phyloP scores from a whole-genome alignment of 1,284 basidiomycete genomes.

The Sphaerobolus stellatus region DNA sequence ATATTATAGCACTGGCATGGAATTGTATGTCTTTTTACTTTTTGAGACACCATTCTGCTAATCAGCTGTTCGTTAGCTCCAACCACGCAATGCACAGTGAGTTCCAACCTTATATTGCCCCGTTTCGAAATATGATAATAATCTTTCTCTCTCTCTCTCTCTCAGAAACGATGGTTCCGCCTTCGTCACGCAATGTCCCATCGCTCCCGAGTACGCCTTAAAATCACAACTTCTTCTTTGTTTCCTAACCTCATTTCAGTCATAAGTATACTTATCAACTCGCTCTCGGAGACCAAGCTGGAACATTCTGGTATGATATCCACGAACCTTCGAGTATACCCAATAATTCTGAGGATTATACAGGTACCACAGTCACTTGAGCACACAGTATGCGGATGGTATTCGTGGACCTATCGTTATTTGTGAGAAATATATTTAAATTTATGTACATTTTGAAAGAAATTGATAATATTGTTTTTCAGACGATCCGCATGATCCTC shows the following conservation, averaged over 20 bases:
- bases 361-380: conserved; percentile 42
- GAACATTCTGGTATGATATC: neutral
- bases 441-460: neutral
- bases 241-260: neutral
- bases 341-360: neutral
- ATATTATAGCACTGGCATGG: conserved; percentile 13
- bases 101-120: neutral
- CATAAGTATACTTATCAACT: neutral
- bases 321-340: neutral
- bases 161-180: neutral
- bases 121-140: neutral
- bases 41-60: neutral
- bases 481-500: conserved; percentile 47
- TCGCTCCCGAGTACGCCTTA: neutral
- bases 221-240: neutral
- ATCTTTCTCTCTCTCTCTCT: neutral
- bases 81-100: conserved; percentile 10
- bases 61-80: neutral
- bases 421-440: conserved; percentile 18
- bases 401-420: conserved; percentile 47
- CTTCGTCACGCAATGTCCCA: neutral
- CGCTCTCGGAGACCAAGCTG: neutral
- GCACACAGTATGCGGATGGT: conserved; percentile 42
- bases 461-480: neutral
- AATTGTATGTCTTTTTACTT: neutral